Conservation (phyloP, 2,329 filamentous ascomycete species). For the Coleophoma eucalyptorum region DNA sequence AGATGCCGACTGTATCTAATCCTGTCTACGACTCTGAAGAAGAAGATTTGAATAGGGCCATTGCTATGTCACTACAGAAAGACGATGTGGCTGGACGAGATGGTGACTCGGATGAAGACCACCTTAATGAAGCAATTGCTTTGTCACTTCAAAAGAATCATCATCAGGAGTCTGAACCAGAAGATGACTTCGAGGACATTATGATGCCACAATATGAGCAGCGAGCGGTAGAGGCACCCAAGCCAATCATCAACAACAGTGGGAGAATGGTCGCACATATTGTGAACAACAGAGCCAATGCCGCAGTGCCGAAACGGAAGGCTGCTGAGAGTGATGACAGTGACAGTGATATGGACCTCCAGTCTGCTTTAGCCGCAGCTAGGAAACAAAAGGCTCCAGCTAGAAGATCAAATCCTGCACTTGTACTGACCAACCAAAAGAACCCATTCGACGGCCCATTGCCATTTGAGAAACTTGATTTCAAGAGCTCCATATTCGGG, state of each 20-base stretch:
- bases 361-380: conserved; percentile 70
- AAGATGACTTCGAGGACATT: conserved; percentile 45
- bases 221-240: conserved; percentile 45
- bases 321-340: conserved; percentile 41
- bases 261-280: conserved; percentile 67
- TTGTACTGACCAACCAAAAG: conserved; percentile 47
- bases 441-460: conserved; percentile 75
- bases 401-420: conserved; percentile 29
- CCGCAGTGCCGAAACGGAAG: conserved; percentile 44
- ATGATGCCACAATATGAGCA: conserved; percentile 53
- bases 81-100: conserved; percentile 5
- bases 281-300: conserved; percentile 69
- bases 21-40: conserved; percentile 30
- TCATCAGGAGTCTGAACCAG: conserved; percentile 26
- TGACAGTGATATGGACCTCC: conserved; percentile 77
- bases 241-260: conserved; percentile 45
- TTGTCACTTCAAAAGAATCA: conserved; percentile 74
- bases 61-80: conserved; percentile 74
- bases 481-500: conserved; percentile 57
- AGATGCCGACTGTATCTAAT: neutral
- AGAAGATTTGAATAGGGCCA: conserved; percentile 73
- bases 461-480: conserved; percentile 84
- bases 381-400: conserved; percentile 53
- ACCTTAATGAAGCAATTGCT: conserved; percentile 77
- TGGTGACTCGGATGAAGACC: conserved; percentile 56